Conservation (phyloP, 2,329 filamentous ascomycete genomes). For the Trichophyton simii region DNA sequence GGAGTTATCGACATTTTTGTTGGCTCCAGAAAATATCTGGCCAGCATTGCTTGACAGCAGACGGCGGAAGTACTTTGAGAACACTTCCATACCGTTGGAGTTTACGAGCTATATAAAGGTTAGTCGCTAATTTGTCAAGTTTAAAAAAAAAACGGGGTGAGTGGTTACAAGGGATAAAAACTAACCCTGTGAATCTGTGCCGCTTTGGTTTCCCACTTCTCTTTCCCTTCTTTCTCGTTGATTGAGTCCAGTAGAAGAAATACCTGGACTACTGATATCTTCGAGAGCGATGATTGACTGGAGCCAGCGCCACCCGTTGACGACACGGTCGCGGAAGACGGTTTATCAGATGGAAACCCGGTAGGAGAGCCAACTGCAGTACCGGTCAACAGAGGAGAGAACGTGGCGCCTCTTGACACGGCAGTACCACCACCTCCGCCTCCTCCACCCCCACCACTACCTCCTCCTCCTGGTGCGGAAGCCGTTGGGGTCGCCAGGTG, state of each 20-base stretch:
- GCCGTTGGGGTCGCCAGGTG: conserved; percentile 46
- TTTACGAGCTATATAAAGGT: conserved; percentile 59
- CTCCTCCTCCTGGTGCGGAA: conserved; percentile 40
- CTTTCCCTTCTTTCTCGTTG: conserved; percentile 82
- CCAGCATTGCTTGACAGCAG: conserved; percentile 81
- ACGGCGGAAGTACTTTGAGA: conserved; percentile 87
- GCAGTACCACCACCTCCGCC: conserved; percentile 43
- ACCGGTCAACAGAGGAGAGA: conserved; percentile 47
- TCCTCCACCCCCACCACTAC: conserved; percentile 41
- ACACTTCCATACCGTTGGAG: conserved; percentile 99
- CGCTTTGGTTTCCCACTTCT: conserved; percentile 84
- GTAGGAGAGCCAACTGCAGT: conserved; percentile 43
- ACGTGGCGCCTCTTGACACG: conserved; percentile 44
- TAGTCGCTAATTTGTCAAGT: background rate
- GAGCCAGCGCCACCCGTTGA: conserved; percentile 33
- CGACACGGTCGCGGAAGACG: conserved; percentile 22
- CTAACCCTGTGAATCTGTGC: conserved; percentile 85
- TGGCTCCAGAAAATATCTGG: conserved; percentile 75
- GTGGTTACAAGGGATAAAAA: background rate
- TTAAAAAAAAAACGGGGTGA: background rate
- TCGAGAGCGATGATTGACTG: conserved; percentile 56
- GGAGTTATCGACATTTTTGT: conserved; percentile 58
- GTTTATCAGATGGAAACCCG: conserved; percentile 40
- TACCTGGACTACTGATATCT: conserved; percentile 90
- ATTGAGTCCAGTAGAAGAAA: conserved; percentile 88